Evolutionary conservation across 139 green algal species (phyloP), one percentile per base, ranked within the genome.

Genomic region (Coelastrella sp.): DNA sequence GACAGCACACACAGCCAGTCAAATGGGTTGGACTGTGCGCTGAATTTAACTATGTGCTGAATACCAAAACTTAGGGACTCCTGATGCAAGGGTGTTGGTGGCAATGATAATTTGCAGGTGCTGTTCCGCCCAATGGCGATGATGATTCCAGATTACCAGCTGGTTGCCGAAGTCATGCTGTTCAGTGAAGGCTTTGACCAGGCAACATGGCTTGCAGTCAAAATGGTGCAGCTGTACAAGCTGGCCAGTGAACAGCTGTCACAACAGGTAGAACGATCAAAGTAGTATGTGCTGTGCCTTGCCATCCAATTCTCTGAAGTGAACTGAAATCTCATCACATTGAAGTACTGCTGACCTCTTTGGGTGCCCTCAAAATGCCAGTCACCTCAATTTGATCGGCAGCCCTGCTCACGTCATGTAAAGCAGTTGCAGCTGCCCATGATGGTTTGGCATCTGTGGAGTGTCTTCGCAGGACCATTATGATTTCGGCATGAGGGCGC

Each of bases 401-500:
- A 1, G 3, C 35, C 35, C 35, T 49, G 35, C 3, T 49, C 35
- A 49, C 35, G 35, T 49, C 35, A 49, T 49, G 35, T 70, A 3
- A 70, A 15, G 70, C 70, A 11, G 4, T 8, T 78, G 70, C 20
- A 35, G 70, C 70, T 72, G 70, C 20, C 1, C 19, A 1, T 78
- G 70, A 24, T 78, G 17, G 19, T 78, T 12, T 6, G 4, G 70
- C 20, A 35, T 24, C 1, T 25, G 60, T 82, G 11, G 84, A 87
- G 20, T 80, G 93, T 79, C 95, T 97, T n/a, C 57, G 27, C 82
- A 94, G 92, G 87, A 93, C 84, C 93, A 95, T 89, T 95, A 95
- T 91, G 96, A 98, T 93, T 98, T 98, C 95, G 96, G 96, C 91
- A 98, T 98, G 96, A 93, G 96, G 22, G 95, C 96, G 7, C 79